A percentile compares a stretch with the other conserved stretches of the same genome.
Conservation (phyloP, 208 protist species). For the Herpetomonas tarakana region DNA sequence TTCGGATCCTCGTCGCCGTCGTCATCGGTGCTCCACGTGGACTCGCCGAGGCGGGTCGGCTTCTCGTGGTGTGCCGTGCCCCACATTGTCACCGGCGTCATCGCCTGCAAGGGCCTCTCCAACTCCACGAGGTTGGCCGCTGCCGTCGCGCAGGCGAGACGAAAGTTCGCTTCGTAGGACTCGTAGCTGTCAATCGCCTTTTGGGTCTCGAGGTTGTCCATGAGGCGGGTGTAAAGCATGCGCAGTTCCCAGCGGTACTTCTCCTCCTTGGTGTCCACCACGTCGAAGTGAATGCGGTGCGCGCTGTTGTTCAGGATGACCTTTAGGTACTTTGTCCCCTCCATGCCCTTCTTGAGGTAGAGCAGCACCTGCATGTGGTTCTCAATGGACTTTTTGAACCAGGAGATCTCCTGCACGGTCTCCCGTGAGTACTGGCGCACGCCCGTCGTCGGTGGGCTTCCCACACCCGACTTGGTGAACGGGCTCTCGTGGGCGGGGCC, state of each 20-base stretch:
- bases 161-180: conserved; percentile 43
- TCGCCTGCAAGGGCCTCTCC: conserved; percentile 28
- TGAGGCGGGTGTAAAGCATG: conserved; percentile 60
- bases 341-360: conserved; percentile 44
- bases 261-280: conserved; percentile 41
- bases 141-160: conserved; percentile 35
- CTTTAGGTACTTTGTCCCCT: conserved; percentile 61
- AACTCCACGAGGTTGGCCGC: conserved; percentile 33
- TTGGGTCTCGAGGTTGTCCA: conserved; percentile 69
- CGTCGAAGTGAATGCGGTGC: conserved; percentile 62
- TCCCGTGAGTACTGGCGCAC: conserved; percentile 12
- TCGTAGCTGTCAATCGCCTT: conserved; percentile 62
- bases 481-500: neutral
- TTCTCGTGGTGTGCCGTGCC: conserved; percentile 8
- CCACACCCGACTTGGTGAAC: neutral
- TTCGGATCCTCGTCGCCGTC: neutral
- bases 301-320: conserved; percentile 52
- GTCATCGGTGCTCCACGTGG: neutral
- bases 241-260: conserved; percentile 68
- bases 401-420: conserved; percentile 31
- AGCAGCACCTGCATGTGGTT: conserved; percentile 69
- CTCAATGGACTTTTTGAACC: conserved; percentile 51
- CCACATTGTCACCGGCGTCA: conserved; percentile 31
- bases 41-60: neutral
- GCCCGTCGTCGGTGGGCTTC: neutral